A percentile compares a stretch with the other conserved stretches of the same genome.
These are phyloP conservation scores for Dictyostelium capitatum DNA, from an alignment of 78 protist species.

Conservation along the genomic window DNA sequence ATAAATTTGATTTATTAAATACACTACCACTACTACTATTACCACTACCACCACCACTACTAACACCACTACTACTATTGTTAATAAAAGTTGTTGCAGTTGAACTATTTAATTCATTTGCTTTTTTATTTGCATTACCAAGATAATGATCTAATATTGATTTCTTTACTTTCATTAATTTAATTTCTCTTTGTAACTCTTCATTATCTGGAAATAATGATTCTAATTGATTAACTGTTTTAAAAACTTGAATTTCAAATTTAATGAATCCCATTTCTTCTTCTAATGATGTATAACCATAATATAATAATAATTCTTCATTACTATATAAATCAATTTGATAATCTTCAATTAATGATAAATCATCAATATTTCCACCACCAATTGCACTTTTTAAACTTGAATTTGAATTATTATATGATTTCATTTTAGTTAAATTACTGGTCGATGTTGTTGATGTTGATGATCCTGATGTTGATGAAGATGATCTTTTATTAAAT, in stretches of 20 bases:
- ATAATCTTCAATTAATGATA: slow-evolving; percentile 6
- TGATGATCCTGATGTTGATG: not conserved
- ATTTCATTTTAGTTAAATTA: not conserved
- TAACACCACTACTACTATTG: slow-evolving; percentile 12
- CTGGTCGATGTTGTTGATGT: not conserved
- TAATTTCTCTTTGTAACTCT: slow-evolving; percentile 42
- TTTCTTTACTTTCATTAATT: slow-evolving; percentile 18
- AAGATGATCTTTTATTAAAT: not conserved
- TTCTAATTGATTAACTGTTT: slow-evolving; percentile 22
- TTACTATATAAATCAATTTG: slow-evolving; percentile 24
- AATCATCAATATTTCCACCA: not conserved
- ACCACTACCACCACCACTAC: too few species aligned
- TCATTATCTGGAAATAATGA: not conserved
- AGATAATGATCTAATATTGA: slow-evolving; percentile 28
- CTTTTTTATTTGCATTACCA: not conserved
- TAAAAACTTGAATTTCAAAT: slow-evolving; percentile 32
- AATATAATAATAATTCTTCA: slow-evolving; percentile 51
- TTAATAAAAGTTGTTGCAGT: not conserved
- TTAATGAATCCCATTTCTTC: slow-evolving; percentile 38
- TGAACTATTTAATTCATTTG: not conserved
- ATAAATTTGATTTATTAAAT: not conserved
- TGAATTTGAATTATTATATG: not conserved
- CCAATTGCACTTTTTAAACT: not conserved
- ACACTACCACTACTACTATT: too few species aligned
- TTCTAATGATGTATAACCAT: slow-evolving; percentile 51